phyloP scores from a whole-genome alignment of 2,329 filamentous ascomycete species.

The Paecilomyces sp. region DNA sequence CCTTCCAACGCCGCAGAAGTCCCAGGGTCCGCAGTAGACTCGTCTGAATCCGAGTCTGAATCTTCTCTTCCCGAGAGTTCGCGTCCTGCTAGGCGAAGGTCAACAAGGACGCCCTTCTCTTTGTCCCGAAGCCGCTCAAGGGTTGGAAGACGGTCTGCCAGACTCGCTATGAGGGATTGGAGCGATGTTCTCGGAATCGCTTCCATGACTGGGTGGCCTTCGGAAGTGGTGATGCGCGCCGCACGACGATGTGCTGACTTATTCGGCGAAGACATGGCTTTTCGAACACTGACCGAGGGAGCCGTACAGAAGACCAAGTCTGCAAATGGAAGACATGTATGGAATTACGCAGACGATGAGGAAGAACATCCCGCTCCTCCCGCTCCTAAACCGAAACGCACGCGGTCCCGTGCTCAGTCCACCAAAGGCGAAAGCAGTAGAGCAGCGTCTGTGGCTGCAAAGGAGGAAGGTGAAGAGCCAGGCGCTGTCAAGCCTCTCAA shows the following conservation, averaged over 20 bases:
- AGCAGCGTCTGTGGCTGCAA: neutral
- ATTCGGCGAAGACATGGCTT: constrained; percentile 65
- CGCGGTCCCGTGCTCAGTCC: neutral
- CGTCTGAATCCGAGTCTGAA: neutral
- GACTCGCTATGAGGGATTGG: constrained; percentile 61
- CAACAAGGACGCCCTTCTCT: constrained; percentile 9
- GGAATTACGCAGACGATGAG: constrained; percentile 27
- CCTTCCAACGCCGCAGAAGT: constrained; percentile 2
- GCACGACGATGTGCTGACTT: constrained; percentile 67
- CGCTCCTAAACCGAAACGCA: neutral
- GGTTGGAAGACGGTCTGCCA: constrained; percentile 5
- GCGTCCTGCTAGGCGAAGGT: neutral
- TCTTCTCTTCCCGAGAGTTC: neutral
- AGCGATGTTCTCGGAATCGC: constrained; percentile 76
- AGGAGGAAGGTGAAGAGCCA: constrained; percentile 1
- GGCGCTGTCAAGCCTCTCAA: neutral
- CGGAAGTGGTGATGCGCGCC: constrained; percentile 58
- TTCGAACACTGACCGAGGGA: constrained; percentile 49
- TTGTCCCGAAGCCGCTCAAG: constrained; percentile 6
- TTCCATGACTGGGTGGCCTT: constrained; percentile 63
- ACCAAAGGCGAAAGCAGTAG: neutral
- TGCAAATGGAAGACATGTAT: constrained; percentile 9
- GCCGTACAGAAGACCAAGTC: constrained; percentile 12
- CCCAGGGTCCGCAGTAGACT: neutral
- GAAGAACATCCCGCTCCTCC: constrained; percentile 14